A percentile compares a stretch with the other conserved stretches of the same genome.
These are phyloP conservation scores for Lagerstroemia speciosa DNA, from an alignment of 345 rosid species.

Conservation along the genomic window DNA sequence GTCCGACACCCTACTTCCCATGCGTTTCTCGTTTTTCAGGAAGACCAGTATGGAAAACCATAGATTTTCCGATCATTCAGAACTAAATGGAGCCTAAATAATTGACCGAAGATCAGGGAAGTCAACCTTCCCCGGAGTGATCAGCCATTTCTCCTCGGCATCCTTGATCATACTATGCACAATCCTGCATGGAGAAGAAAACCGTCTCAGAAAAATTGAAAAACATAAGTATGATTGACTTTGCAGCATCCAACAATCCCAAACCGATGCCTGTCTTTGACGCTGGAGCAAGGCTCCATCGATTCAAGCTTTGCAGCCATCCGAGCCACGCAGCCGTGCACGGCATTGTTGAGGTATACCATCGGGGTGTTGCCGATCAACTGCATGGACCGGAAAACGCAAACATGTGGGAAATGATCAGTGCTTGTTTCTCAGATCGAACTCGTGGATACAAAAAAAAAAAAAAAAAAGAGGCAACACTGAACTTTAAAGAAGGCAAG, in stretches of 20 bases:
- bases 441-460: too few relatives aligned
- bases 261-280: conserved; percentile 53
- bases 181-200: conserved; percentile 38
- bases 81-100: background rate
- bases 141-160: conserved; percentile 70
- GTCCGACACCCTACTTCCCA: background rate
- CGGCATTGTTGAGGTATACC: conserved; percentile 64
- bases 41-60: background rate
- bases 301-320: conserved; percentile 78
- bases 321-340: conserved; percentile 67
- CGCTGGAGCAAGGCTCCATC: conserved; percentile 73
- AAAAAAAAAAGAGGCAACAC: background rate
- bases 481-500: background rate
- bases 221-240: background rate
- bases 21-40: background rate
- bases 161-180: conserved; percentile 80
- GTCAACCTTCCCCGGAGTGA: conserved; percentile 64
- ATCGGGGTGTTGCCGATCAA: conserved; percentile 78
- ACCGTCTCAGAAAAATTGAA: background rate
- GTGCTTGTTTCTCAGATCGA: conserved; percentile 19
- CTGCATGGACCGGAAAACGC: conserved; percentile 19
- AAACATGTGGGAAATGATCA: conserved; percentile 17
- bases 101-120: background rate
- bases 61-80: background rate
- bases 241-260: background rate